These are phyloP conservation scores for Leccinum fibrillosum DNA, from an alignment of 768 basidiomycete species.

Conservation along the genomic window DNA sequence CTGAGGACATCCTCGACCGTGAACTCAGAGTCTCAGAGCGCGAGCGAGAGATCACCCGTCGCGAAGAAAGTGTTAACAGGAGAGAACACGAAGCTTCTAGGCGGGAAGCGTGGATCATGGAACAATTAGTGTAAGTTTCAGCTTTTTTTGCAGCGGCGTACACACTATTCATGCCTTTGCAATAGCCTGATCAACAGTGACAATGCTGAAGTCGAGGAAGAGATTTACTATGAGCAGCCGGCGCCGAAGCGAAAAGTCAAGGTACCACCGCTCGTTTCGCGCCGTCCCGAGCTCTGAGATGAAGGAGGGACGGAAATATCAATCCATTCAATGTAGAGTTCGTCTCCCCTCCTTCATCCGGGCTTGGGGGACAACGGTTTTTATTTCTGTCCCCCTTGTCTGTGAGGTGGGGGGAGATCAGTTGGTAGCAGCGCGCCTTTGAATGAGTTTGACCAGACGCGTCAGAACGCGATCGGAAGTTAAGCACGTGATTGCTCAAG, in stretches of 20 bases:
- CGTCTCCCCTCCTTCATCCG: constrained; percentile 85
- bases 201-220: constrained; percentile 68
- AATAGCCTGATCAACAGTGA: constrained; percentile 70
- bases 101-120: constrained; percentile 91
- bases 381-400: constrained; percentile 72
- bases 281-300: constrained; percentile 94
- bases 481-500: constrained; percentile 28
- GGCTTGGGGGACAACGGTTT: constrained; percentile 86
- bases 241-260: constrained; percentile 76
- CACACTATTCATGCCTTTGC: constrained; percentile 6
- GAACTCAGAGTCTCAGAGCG: constrained; percentile 83
- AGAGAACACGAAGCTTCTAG: constrained; percentile 84
- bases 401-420: constrained; percentile 36
- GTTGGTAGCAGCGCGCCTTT: constrained; percentile 29
- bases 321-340: constrained; percentile 54
- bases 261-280: constrained; percentile 81
- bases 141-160: not conserved
- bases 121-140: constrained; percentile 74
- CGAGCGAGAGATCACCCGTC: constrained; percentile 81
- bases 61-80: constrained; percentile 82
- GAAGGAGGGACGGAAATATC: constrained; percentile 60
- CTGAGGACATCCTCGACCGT: constrained; percentile 80
- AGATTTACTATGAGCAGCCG: constrained; percentile 73
- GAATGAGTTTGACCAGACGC: constrained; percentile 30
- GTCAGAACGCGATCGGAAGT: constrained; percentile 25